Conservation (phyloP, 768 basidiomycete species). For the Rhizopogon rudus region DNA sequence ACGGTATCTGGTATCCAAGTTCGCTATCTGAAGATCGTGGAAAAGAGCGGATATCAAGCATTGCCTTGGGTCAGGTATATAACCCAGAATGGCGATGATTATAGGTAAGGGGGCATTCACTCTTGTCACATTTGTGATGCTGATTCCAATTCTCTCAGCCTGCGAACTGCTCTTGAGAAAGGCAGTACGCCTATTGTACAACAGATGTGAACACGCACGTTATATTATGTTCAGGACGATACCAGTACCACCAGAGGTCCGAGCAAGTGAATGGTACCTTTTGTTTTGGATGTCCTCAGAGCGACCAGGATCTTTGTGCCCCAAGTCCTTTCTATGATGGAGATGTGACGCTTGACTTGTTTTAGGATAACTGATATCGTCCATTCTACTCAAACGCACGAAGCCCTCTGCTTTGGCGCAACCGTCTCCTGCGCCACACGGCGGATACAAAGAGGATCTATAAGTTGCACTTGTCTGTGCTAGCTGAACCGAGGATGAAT, state of each 20-base stretch:
- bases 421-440: too few species aligned
- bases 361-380: too few species aligned
- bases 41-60: slow-evolving; percentile 97
- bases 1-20: slow-evolving; percentile 98
- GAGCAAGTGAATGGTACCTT: not conserved
- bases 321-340: not conserved
- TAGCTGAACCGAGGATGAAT: too few species aligned
- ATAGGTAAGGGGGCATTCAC: slow-evolving; percentile 51
- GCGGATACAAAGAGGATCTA: too few species aligned
- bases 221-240: slow-evolving; percentile 25
- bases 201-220: slow-evolving; percentile 7
- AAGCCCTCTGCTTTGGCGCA: too few species aligned
- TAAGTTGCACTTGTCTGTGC: too few species aligned
- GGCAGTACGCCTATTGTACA: slow-evolving; percentile 58
- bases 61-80: slow-evolving; percentile 96
- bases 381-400: too few species aligned
- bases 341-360: too few species aligned
- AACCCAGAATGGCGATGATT: slow-evolving; percentile 88
- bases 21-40: slow-evolving; percentile 95
- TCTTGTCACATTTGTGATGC: not conserved
- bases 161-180: slow-evolving; percentile 73
- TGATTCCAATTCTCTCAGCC: slow-evolving; percentile 29
- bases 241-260: not conserved
- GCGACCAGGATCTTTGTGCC: not conserved
- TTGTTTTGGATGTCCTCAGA: not conserved